Evolutionary conservation across 1,284 basidiomycete genomes (phyloP).

Genomic region (Ustilago hordei): DNA sequence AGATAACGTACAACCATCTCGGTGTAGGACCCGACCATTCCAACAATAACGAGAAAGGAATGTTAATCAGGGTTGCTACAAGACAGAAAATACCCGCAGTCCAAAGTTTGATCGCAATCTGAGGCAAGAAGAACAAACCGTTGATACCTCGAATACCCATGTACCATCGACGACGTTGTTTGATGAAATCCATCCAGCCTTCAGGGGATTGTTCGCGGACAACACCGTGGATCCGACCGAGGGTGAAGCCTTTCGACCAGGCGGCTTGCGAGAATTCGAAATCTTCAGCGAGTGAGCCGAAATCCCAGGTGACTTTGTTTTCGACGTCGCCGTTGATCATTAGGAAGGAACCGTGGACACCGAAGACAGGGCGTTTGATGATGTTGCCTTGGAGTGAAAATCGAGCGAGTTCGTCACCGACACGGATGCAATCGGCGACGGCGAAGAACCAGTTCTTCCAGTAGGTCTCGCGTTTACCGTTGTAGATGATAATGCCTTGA

Average conservation of each 20-base stretch:
- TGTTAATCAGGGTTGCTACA: constrained; percentile 70
- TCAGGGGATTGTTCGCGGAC: constrained; percentile 71
- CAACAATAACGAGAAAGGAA: constrained; percentile 66
- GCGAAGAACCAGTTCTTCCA: constrained; percentile 72
- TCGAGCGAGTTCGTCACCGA: constrained; percentile 71
- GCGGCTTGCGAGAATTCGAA: constrained; percentile 71
- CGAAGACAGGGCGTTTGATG: constrained; percentile 71
- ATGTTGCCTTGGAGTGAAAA: constrained; percentile 71
- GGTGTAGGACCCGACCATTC: constrained; percentile 60
- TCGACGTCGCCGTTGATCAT: constrained; percentile 71
- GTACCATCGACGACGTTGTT: constrained; percentile 71
- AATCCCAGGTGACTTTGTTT: constrained; percentile 71
- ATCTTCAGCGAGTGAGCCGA: constrained; percentile 69
- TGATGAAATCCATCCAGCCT: constrained; percentile 70
- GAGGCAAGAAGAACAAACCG: constrained; percentile 69
- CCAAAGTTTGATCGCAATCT: constrained; percentile 71
- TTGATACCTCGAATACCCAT: constrained; percentile 70
- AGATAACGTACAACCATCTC: constrained; percentile 70
- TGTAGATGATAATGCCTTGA: constrained; percentile 71
- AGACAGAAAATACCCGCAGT: constrained; percentile 71
- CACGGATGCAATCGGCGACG: constrained; percentile 71
- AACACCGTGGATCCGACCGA: constrained; percentile 71
- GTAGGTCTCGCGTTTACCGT: constrained; percentile 70
- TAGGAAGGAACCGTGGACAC: constrained; percentile 71
- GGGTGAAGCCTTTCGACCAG: constrained; percentile 70